Percentiles rank a stretch among this genome's conserved stretches.
These are phyloP conservation scores for Yamadazyma olivae DNA, from an alignment of 805 yeast species.

Conservation along the genomic window DNA sequence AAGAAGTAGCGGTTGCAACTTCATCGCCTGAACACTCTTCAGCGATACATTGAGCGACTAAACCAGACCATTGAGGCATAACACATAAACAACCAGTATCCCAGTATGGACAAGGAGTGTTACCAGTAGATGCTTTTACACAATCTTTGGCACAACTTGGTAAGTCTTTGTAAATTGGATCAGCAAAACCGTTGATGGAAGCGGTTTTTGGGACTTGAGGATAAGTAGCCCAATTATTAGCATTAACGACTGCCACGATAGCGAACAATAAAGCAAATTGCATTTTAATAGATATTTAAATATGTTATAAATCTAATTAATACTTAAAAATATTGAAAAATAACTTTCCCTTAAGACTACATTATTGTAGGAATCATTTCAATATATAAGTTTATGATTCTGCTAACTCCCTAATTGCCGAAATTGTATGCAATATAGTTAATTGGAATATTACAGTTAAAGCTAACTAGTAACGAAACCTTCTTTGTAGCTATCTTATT, in stretches of 20 bases:
- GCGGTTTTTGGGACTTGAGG: slow-evolving; percentile 48
- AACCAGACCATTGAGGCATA: slow-evolving; percentile 45
- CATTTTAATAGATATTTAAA: neutral
- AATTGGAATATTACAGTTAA: too few species aligned
- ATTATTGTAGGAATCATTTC: too few species aligned
- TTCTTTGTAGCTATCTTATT: too few species aligned
- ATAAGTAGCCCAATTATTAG: slow-evolving; percentile 39
- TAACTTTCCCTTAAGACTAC: too few species aligned
- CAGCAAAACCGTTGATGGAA: slow-evolving; percentile 47
- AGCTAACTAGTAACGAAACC: too few species aligned
- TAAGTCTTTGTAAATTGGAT: slow-evolving; percentile 33
- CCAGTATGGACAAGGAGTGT: slow-evolving; percentile 53
- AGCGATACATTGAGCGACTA: slow-evolving; percentile 43
- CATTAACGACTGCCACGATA: slow-evolving; percentile 12
- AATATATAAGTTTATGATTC: too few species aligned
- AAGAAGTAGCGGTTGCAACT: slow-evolving; percentile 34
- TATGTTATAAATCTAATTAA: too few species aligned
- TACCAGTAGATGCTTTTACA: slow-evolving; percentile 32
- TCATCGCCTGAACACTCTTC: slow-evolving; percentile 32
- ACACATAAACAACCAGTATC: slow-evolving; percentile 51
- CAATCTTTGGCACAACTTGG: slow-evolving; percentile 45
- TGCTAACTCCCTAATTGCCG: too few species aligned
- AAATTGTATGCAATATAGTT: too few species aligned
- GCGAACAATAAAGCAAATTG: neutral
- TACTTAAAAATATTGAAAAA: too few species aligned